Evolutionary conservation across 2,329 filamentous ascomycete genomes (phyloP).

Genomic region (Colletotrichum simmondsii): DNA sequence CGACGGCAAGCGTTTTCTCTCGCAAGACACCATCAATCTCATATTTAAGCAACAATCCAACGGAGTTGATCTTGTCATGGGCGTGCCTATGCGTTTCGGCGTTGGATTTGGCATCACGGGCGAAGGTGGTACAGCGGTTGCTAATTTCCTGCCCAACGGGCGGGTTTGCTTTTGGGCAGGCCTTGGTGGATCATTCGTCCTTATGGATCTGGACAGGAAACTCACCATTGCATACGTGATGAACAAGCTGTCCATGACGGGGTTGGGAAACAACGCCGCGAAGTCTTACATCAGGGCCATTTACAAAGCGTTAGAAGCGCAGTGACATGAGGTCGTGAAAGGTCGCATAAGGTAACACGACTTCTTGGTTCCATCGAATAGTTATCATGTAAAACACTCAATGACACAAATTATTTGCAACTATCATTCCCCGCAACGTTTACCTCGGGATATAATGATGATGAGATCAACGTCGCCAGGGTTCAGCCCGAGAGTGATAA

Average conservation of each 20-base stretch:
- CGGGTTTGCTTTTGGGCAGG: conserved; percentile 53
- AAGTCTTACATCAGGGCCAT: neutral
- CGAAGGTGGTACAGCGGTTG: conserved; percentile 38
- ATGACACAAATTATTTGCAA: too few species aligned
- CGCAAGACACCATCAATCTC: conserved; percentile 50
- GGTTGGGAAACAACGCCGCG: neutral
- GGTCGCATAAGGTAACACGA: neutral
- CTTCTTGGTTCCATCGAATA: neutral
- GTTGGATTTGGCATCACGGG: conserved; percentile 52
- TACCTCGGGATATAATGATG: neutral
- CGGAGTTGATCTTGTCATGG: conserved; percentile 53
- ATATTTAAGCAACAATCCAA: conserved; percentile 56
- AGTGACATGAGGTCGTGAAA: neutral
- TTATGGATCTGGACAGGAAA: conserved; percentile 54
- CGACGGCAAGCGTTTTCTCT: conserved; percentile 45
- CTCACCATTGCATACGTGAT: conserved; percentile 57
- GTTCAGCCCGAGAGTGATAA: neutral
- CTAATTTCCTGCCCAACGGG: conserved; percentile 46
- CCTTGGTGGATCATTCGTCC: conserved; percentile 53
- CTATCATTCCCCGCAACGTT: neutral
- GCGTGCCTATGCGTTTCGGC: conserved; percentile 49
- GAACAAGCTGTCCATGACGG: conserved; percentile 51
- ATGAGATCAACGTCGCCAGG: neutral
- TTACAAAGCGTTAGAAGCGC: neutral
- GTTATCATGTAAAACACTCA: neutral